Percentiles rank a stretch among this genome's conserved stretches.
Evolutionary conservation across 2,329 filamentous ascomycete species (phyloP).

Genomic region (Phialophora expanda): DNA sequence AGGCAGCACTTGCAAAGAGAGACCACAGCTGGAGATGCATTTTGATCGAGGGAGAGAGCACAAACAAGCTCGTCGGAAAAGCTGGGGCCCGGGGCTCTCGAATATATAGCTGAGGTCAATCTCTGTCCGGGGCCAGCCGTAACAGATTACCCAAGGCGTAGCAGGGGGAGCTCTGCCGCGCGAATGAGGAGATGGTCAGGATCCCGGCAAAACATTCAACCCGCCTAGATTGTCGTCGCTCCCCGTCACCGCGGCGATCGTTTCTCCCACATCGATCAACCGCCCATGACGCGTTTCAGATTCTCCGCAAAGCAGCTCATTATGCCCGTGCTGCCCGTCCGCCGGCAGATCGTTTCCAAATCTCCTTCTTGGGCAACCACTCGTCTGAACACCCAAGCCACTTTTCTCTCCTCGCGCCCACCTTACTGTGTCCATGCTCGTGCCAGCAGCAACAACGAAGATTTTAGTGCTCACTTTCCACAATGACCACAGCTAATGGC

Average conservation of each 20-base stretch:
- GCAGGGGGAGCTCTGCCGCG: slow-evolving; percentile 3
- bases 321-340: neutral
- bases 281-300: slow-evolving; percentile 16
- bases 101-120: slow-evolving; percentile 17
- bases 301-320: slow-evolving; percentile 12
- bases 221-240: neutral
- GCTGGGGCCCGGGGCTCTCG: slow-evolving; percentile 1
- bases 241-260: slow-evolving; percentile 7
- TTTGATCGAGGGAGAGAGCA: slow-evolving; percentile 7
- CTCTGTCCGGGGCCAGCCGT: slow-evolving; percentile 1
- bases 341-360: slow-evolving; percentile 32
- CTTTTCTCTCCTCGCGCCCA: neutral
- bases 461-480: slow-evolving; percentile 8
- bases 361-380: slow-evolving; percentile 2
- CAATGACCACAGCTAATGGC: slow-evolving; percentile 25
- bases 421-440: neutral
- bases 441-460: neutral
- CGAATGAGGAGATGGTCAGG: slow-evolving; percentile 22
- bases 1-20: slow-evolving; percentile 26
- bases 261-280: slow-evolving; percentile 16
- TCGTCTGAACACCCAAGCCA: slow-evolving; percentile 1
- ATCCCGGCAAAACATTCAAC: slow-evolving; percentile 26
- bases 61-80: slow-evolving; percentile 12
- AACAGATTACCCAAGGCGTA: slow-evolving; percentile 5
- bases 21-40: slow-evolving; percentile 32